Evolutionary conservation across 495 filamentous ascomycete genomes (phyloP).

Genomic region (Aspergillus bertholletiae): DNA sequence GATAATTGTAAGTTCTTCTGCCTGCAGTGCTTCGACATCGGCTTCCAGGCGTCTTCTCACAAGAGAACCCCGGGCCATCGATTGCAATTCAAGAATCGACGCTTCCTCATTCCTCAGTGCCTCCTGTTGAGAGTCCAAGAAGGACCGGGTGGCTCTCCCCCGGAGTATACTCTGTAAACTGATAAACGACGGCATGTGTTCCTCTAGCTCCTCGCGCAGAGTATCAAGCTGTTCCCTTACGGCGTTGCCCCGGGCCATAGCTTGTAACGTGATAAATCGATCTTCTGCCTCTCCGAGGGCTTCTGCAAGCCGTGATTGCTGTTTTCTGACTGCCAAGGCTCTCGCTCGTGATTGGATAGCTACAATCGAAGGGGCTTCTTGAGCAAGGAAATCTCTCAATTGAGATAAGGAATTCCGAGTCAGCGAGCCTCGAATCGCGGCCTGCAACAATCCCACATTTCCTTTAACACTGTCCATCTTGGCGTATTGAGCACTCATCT

Average conservation of each 20-base stretch:
- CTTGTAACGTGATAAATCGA: slow-evolving; percentile 35
- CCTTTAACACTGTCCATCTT: slow-evolving; percentile 46
- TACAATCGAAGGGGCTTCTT: slow-evolving; percentile 33
- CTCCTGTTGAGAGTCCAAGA: slow-evolving; percentile 28
- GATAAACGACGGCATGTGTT: slow-evolving; percentile 26
- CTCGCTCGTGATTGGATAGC: slow-evolving; percentile 43
- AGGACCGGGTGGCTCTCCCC: slow-evolving; percentile 31
- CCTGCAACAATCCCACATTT: slow-evolving; percentile 44
- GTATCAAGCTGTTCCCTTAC: slow-evolving; percentile 21
- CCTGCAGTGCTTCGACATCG: slow-evolving; percentile 55
- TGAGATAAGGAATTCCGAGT: slow-evolving; percentile 37
- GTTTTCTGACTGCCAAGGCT: slow-evolving; percentile 34
- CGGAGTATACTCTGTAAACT: slow-evolving; percentile 33
- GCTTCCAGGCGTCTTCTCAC: slow-evolving; percentile 38
- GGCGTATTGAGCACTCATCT: slow-evolving; percentile 22
- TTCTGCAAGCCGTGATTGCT: slow-evolving; percentile 22
- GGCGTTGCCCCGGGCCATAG: slow-evolving; percentile 36
- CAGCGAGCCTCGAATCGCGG: slow-evolving; percentile 51
- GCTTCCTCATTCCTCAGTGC: slow-evolving; percentile 32
- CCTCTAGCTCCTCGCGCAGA: slow-evolving; percentile 24
- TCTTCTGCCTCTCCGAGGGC: slow-evolving; percentile 29
- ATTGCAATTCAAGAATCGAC: slow-evolving; percentile 44
- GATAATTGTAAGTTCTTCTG: slow-evolving; percentile 53
- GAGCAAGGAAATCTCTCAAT: slow-evolving; percentile 26
- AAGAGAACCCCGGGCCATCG: slow-evolving; percentile 40